Base-by-base conservation (phyloP, 176 grass and related monocot genomes). In the Aegilops sharonensis region DNA sequence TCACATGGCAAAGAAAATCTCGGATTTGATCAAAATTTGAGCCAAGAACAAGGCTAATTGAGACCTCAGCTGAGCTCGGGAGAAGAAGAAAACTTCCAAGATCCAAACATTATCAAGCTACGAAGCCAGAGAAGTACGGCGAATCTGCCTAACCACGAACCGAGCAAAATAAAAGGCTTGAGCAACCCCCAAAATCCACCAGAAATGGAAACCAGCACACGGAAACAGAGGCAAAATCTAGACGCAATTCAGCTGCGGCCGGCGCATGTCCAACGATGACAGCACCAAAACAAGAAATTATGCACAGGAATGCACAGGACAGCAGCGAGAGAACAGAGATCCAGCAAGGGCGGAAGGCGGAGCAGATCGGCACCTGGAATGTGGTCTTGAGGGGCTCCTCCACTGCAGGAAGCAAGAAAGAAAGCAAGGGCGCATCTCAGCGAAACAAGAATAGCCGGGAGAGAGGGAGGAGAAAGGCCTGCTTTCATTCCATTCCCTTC, bases 291-390 rank as follows among this genome's bases (percentile, higher is more conserved):
- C 56, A 21, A 1, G 6, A 59, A 59, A 59, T 2, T n/a, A 21
- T 21, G 56, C 20, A 57, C 5, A 6, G 15, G 50, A 48, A 80
- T 57, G 86, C 37, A 72, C 5, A 14, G 39, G 6, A 62, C 31
- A 68, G 60, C 29, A 34, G 30, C 59, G 70, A 70, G 70, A 54
- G 73, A 42, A 11, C 35, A 83, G 48, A 68, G 86, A 92, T 85
- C 78, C 81, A 59, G 12, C 36, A 72, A 60, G 56, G 35, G 61
- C 34, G 48, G 37, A 54, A 47, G 64, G 52, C 39, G 82, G 75
- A 87, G 89, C 85, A 84, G 88, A 78, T 88, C 32, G 81, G 71
- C 66, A 98, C 96, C 96, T 98, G 90, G 84, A 98, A 95, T 89
- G 96, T 90, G 63, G 45, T 84, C 91, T 91, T 98, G 73, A 94